Evolutionary conservation across 2,329 filamentous ascomycete genomes (phyloP).

Genomic region (Mariannaea elegans): DNA sequence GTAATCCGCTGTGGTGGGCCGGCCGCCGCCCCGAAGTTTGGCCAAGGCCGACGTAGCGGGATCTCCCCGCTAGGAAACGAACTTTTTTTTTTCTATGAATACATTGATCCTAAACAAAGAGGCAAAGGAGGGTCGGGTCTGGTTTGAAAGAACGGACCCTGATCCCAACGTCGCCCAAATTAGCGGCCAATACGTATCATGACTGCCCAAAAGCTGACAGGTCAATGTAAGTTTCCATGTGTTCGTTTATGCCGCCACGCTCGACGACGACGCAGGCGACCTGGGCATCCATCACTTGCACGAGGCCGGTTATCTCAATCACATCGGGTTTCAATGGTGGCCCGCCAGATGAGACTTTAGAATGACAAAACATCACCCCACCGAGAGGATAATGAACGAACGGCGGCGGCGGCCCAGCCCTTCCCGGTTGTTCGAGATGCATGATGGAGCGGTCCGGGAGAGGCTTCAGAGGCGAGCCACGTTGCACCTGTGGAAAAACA

Average conservation of each 20-base stretch:
- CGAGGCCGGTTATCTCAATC: not conserved
- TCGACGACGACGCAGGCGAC: too few relatives aligned
- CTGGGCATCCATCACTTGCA: too few relatives aligned
- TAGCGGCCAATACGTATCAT: too few relatives aligned
- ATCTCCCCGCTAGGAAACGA: constrained; percentile 17
- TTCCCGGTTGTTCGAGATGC: constrained; percentile 40
- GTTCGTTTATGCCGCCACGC: too few relatives aligned
- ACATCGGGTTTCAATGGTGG: not conserved
- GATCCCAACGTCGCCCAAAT: not conserved
- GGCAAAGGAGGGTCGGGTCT: too few relatives aligned
- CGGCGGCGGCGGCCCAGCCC: constrained; percentile 37
- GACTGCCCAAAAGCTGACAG: too few relatives aligned
- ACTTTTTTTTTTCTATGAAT: too few relatives aligned
- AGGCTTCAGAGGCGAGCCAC: constrained; percentile 45
- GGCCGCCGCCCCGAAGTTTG: not conserved
- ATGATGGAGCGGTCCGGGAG: constrained; percentile 39
- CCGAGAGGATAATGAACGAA: constrained; percentile 14
- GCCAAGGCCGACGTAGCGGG: constrained; percentile 5
- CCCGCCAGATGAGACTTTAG: constrained; percentile 1
- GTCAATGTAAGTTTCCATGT: too few relatives aligned
- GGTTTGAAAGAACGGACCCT: constrained; percentile 6
- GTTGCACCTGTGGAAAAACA: constrained; percentile 46
- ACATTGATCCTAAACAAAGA: too few relatives aligned
- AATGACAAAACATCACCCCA: constrained; percentile 37
- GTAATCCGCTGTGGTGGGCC: constrained; percentile 17